Evolutionary conservation across 2,329 filamentous ascomycete genomes (phyloP).

Genomic region (Phyllosticta paracitricarpa): DNA sequence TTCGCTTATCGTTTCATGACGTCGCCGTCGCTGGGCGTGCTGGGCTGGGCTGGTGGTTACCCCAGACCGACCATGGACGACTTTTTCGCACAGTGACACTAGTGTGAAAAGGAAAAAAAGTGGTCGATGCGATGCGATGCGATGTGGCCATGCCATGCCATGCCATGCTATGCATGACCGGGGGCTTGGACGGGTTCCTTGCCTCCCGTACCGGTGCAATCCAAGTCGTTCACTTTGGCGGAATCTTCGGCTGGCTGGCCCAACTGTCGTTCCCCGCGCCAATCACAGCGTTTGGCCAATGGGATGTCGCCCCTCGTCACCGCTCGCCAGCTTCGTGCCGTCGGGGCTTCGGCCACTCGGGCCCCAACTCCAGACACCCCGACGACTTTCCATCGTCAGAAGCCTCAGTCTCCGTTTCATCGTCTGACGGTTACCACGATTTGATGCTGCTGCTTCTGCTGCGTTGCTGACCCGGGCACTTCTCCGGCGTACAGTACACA

Average conservation of each 20-base stretch:
- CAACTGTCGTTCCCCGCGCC: not conserved
- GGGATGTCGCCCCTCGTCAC: not conserved
- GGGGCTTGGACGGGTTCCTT: not conserved
- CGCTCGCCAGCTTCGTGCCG: not conserved
- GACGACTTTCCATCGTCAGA: not conserved
- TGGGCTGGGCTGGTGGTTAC: not conserved
- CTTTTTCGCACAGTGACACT: too few species aligned
- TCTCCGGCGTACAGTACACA: not conserved
- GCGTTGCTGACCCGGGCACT: not conserved
- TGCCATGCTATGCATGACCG: not conserved
- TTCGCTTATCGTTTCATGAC: conserved; percentile 11
- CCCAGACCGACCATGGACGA: not conserved
- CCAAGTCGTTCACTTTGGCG: not conserved
- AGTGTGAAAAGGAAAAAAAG: too few species aligned
- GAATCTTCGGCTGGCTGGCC: not conserved
- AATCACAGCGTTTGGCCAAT: not conserved
- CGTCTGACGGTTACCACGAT: not conserved
- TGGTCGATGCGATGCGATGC: not conserved
- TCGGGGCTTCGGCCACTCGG: not conserved
- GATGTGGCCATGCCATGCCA: too few species aligned
- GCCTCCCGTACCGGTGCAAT: not conserved
- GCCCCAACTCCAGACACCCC: not conserved
- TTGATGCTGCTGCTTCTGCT: too few species aligned
- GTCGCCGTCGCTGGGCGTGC: conserved; percentile 3
- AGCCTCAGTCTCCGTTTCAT: not conserved